Base-by-base conservation (phyloP, 805 yeast species). In the Yarrowia sp. region DNA sequence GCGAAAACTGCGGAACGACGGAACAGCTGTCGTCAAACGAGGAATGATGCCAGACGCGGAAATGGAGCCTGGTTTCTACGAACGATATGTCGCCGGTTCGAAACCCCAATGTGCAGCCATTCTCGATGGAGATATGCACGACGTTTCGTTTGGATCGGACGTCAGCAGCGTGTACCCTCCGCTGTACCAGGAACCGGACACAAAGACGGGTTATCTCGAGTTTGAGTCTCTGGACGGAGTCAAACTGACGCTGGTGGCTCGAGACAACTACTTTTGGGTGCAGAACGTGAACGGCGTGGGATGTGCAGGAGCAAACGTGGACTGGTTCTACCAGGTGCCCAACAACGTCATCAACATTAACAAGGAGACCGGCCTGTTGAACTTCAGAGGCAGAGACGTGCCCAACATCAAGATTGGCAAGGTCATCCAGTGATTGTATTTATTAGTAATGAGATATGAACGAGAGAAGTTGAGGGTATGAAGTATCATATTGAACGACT, bases 51-150 rank as follows among this genome's bases (percentile, higher is more conserved):
- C 26, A 4, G 65, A 59, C 19, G 65, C 65, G 1, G 67, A 63
- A 22, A 48, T 49, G 40, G 67, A 63, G 55, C n/a, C 46, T 40
- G 67, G 67, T 8, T 63, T 63, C 48, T 48, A 63, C 16, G 16
- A 38, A 5, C 67, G 67, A 5, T 63, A 63, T 32, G 65, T 59
- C 14, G 65, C 65, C 4, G 65, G 65, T 11, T 45, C 65, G 12
- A 59, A n/a, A 32, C 65, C 65, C 32, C 35, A 32, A 3, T 59
- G 65, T 35, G 65, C 65, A 1, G 41, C 65, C 8, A 59, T 59
- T 59, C 65, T 59, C 9, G 65, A 59, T 35, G 65, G 65, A 26
- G 65, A 59, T 14, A 59, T 59, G 65, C 52, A 59, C 35, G 52
- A 59, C 14, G 52, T 59, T 3, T 43, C 65, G n/a, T 59, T 59